These are phyloP conservation scores for Sclerotinia borealis DNA, from an alignment of 2,329 filamentous ascomycete species.

Conservation along the genomic window DNA sequence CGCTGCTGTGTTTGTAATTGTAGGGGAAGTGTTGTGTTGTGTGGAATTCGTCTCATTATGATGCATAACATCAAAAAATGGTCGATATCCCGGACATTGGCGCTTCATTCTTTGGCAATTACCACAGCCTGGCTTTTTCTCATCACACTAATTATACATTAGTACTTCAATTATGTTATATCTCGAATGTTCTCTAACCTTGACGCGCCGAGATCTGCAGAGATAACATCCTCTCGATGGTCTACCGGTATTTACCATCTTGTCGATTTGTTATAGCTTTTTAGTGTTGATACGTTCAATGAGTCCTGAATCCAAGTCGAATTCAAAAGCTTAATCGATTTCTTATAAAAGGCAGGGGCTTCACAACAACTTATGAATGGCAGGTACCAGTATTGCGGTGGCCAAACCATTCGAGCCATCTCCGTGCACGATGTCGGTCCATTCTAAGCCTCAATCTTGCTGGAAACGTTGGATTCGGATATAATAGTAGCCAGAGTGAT, in stretches of 20 bases:
- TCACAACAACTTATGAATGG: background rate
- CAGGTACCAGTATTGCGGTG: background rate
- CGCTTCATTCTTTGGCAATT: slow-evolving; percentile 10
- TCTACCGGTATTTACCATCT: slow-evolving; percentile 10
- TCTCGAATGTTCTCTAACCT: slow-evolving; percentile 3
- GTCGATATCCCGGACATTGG: slow-evolving; percentile 9
- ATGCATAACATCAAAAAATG: slow-evolving; percentile 5
- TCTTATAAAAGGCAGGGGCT: background rate
- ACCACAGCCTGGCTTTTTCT: slow-evolving; percentile 25
- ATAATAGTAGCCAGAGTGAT: background rate
- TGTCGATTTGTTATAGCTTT: background rate
- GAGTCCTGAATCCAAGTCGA: background rate
- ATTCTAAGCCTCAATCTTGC: slow-evolving; percentile 4
- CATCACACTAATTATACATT: slow-evolving; percentile 3
- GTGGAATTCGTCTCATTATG: background rate
- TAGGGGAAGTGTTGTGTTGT: background rate
- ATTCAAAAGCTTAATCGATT: background rate
- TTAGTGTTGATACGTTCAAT: background rate
- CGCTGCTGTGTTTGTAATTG: background rate
- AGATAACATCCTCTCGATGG: slow-evolving; percentile 17
- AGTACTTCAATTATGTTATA: background rate
- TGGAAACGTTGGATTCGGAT: background rate
- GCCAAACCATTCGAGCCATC: background rate
- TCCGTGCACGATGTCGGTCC: background rate
- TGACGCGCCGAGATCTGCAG: slow-evolving; percentile 18